Percentiles rank a stretch among this genome's conserved stretches.
phyloP scores from a whole-genome alignment of 768 basidiomycete genomes.

The Podaxis carcinomalis region DNA sequence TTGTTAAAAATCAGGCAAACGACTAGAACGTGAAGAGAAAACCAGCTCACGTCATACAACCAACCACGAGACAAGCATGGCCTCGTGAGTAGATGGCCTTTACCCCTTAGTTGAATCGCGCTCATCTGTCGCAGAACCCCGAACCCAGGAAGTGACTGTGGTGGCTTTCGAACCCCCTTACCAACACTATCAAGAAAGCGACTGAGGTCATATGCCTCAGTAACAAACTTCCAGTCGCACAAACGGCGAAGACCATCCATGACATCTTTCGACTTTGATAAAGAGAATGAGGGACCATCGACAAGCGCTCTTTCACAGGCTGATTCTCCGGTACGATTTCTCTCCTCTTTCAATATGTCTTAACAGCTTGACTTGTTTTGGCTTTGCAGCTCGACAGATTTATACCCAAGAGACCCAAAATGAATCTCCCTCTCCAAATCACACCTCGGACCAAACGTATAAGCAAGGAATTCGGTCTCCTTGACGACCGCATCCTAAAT shows the following conservation, averaged over 20 bases:
- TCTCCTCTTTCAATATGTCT: background rate
- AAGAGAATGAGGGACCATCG: constrained; percentile 7
- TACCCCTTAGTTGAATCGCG: background rate
- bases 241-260: constrained; percentile 21
- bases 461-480: constrained; percentile 55
- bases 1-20: background rate
- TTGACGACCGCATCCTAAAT: constrained; percentile 51
- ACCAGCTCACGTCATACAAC: too few relatives aligned
- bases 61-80: background rate
- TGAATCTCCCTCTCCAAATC: constrained; percentile 48
- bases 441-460: constrained; percentile 69
- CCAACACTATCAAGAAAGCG: constrained; percentile 5
- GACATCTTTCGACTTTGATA: constrained; percentile 15
- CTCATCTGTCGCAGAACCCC: background rate
- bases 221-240: constrained; percentile 21
- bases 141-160: background rate
- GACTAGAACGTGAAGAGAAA: background rate
- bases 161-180: constrained; percentile 2
- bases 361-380: background rate
- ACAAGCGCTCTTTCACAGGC: constrained; percentile 1
- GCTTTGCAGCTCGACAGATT: constrained; percentile 53
- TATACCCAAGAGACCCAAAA: constrained; percentile 48
- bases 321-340: constrained; percentile 15
- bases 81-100: background rate
- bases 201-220: constrained; percentile 15